These are phyloP conservation scores for Fonsecaea monophora DNA, from an alignment of 2,329 filamentous ascomycete species.

Conservation along the genomic window DNA sequence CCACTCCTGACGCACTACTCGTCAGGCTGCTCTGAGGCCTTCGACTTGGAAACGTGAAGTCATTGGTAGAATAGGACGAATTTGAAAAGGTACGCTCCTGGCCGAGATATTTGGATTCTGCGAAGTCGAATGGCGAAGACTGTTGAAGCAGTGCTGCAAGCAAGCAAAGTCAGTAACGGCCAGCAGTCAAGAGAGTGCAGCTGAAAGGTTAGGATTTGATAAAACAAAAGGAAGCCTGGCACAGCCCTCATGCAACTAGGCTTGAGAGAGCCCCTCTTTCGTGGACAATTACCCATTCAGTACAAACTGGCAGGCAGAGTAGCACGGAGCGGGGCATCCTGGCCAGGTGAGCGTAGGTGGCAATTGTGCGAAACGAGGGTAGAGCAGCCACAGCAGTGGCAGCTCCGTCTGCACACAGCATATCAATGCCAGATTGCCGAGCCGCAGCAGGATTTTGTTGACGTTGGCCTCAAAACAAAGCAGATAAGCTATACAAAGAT, in stretches of 20 bases:
- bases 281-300: conserved; percentile 35
- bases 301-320: conserved; percentile 35
- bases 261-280: conserved; percentile 29
- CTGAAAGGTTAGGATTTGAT: conserved; percentile 34
- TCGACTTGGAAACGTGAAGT: conserved; percentile 31
- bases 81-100: conserved; percentile 46
- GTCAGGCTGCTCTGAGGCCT: conserved; percentile 30
- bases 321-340: conserved; percentile 38
- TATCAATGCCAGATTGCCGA: conserved; percentile 36
- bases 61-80: conserved; percentile 41
- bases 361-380: conserved; percentile 27
- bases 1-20: conserved; percentile 32
- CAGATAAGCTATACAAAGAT: conserved; percentile 13
- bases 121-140: conserved; percentile 49
- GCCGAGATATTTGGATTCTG: conserved; percentile 50
- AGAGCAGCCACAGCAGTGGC: conserved; percentile 23
- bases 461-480: neutral
- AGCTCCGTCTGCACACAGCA: conserved; percentile 29
- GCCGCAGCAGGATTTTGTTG: conserved; percentile 14
- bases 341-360: conserved; percentile 33
- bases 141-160: conserved; percentile 47
- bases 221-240: conserved; percentile 35
- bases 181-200: conserved; percentile 39
- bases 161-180: conserved; percentile 34
- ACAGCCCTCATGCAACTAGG: conserved; percentile 34